A percentile compares a stretch with the other conserved stretches of the same genome.
These are phyloP conservation scores for Apiospora saccharicola DNA, from an alignment of 2,329 filamentous ascomycete genomes.

Conservation along the genomic window DNA sequence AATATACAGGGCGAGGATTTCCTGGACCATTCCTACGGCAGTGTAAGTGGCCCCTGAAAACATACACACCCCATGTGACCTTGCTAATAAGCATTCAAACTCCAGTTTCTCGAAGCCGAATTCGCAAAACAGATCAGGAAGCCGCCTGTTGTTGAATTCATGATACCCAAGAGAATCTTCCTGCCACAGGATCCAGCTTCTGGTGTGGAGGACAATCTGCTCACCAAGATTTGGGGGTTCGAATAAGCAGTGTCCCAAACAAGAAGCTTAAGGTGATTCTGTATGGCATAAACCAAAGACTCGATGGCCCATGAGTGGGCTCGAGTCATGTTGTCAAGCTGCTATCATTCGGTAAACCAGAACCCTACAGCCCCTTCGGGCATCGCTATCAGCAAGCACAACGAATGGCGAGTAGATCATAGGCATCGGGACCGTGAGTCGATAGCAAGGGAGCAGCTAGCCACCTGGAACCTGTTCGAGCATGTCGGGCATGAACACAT, in stretches of 20 bases:
- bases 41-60: constrained; percentile 57
- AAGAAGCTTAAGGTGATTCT: neutral
- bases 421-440: neutral
- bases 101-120: constrained; percentile 82
- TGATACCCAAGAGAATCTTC: constrained; percentile 89
- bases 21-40: constrained; percentile 89
- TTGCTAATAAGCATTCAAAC: neutral
- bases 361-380: constrained; percentile 25
- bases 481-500: constrained; percentile 6
- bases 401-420: too few species aligned
- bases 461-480: neutral
- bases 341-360: neutral
- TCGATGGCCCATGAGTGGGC: constrained; percentile 10
- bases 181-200: constrained; percentile 57
- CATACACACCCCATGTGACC: neutral
- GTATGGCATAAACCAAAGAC: neutral
- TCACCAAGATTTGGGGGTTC: constrained; percentile 70
- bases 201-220: constrained; percentile 58
- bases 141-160: constrained; percentile 87
- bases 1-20: constrained; percentile 75
- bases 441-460: neutral
- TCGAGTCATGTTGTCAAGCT: neutral
- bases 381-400: neutral
- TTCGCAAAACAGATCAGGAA: constrained; percentile 85
- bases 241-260: constrained; percentile 31